phyloP scores from a whole-genome alignment of 1,284 basidiomycete species.

The Tremellales sp. region DNA sequence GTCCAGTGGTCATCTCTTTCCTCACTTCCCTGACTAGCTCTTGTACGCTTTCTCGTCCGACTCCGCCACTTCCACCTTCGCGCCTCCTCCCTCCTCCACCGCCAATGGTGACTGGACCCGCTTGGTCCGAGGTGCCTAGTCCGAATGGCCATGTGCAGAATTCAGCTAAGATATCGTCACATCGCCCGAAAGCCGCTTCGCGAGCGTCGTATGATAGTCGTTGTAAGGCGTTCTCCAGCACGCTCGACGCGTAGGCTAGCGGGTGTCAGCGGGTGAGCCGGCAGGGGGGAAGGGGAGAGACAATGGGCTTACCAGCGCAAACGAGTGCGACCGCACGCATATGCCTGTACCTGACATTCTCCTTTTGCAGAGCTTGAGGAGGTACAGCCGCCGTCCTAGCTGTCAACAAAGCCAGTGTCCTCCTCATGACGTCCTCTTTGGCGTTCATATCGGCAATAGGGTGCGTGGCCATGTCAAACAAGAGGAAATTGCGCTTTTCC shows the following conservation, averaged over 20 bases:
- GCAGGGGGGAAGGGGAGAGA: neutral
- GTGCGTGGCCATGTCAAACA: slow-evolving; percentile 99
- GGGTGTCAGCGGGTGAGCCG: slow-evolving; percentile 2
- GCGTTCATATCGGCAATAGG: slow-evolving; percentile 85
- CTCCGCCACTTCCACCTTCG: slow-evolving; percentile 42
- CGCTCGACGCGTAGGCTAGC: slow-evolving; percentile 83
- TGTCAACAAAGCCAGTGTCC: slow-evolving; percentile 72
- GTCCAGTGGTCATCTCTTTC: slow-evolving; percentile 57
- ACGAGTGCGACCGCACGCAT: slow-evolving; percentile 77
- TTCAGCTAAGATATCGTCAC: slow-evolving; percentile 85
- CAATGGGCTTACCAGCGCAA: slow-evolving; percentile 58
- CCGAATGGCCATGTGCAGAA: slow-evolving; percentile 89
- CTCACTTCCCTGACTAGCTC: slow-evolving; percentile 75
- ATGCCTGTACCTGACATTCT: slow-evolving; percentile 72
- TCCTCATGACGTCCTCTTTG: slow-evolving; percentile 75
- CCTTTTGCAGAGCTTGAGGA: slow-evolving; percentile 61
- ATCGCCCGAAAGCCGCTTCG: slow-evolving; percentile 82
- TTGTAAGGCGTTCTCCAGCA: slow-evolving; percentile 88
- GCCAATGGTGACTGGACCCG: slow-evolving; percentile 40
- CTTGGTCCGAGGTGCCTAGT: slow-evolving; percentile 30
- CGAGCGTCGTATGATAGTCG: slow-evolving; percentile 82
- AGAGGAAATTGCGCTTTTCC: slow-evolving; percentile 91
- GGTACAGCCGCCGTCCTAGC: slow-evolving; percentile 78
- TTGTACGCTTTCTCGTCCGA: slow-evolving; percentile 61
- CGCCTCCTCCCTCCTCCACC: slow-evolving; percentile 36